Evolutionary conservation across 2,329 filamentous ascomycete genomes (phyloP).

Genomic region (Microcyclosporella mali): DNA sequence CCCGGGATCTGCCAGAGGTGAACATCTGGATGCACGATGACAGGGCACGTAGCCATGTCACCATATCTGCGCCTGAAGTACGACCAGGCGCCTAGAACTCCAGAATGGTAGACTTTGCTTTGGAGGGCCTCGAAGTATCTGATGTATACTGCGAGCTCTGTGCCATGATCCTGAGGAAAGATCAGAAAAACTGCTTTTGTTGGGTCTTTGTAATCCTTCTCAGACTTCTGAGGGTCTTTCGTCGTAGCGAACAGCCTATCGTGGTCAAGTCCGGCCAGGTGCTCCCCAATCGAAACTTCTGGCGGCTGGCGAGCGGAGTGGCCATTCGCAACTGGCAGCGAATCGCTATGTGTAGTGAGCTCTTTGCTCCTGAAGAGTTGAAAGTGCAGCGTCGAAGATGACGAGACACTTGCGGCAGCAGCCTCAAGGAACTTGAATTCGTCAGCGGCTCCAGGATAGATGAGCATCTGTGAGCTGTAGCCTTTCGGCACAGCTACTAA

Average conservation of each 20-base stretch:
- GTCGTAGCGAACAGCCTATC: constrained; percentile 2
- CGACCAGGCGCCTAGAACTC: constrained; percentile 22
- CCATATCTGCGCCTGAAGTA: constrained; percentile 19
- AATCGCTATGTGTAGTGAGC: too few relatives aligned
- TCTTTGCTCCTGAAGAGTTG: constrained; percentile 5
- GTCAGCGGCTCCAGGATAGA: constrained; percentile 24
- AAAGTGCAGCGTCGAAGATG: constrained; percentile 6
- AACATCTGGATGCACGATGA: constrained; percentile 31
- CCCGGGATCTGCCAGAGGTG: constrained; percentile 30
- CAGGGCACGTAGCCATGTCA: constrained; percentile 6
- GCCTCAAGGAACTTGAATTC: constrained; percentile 21
- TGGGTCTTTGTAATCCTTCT: not conserved
- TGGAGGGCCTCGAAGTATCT: constrained; percentile 14
- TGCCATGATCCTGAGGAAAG: constrained; percentile 16
- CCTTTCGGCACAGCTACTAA: constrained; percentile 14
- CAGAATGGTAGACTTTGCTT: constrained; percentile 23
- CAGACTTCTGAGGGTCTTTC: constrained; percentile 3
- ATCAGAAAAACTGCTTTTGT: constrained; percentile 23
- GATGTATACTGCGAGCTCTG: constrained; percentile 20
- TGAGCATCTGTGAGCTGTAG: constrained; percentile 15
- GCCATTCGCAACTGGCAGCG: too few relatives aligned
- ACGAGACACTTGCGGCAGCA: too few relatives aligned
- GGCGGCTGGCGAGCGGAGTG: not conserved
- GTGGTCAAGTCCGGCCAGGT: constrained; percentile 8
- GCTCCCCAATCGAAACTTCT: constrained; percentile 4